These are phyloP conservation scores for Rhizophora apiculata DNA, from an alignment of 345 rosid genomes.

Conservation along the genomic window DNA sequence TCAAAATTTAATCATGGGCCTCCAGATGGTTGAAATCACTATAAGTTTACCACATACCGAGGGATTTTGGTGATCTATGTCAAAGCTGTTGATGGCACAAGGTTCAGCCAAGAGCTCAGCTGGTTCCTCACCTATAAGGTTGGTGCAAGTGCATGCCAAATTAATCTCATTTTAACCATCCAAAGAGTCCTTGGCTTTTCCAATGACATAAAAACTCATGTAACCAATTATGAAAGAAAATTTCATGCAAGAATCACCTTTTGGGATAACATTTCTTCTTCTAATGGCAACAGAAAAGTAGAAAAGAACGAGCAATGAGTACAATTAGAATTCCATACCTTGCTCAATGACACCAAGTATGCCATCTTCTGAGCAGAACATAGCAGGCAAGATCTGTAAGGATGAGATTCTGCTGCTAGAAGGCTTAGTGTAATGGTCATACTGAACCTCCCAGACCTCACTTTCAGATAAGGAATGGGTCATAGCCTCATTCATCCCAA, in stretches of 20 bases:
- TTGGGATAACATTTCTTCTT: background rate
- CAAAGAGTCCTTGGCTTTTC: background rate
- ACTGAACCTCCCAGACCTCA: slow-evolving; percentile 91
- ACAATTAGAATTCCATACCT: slow-evolving; percentile 42
- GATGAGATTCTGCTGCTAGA: slow-evolving; percentile 51
- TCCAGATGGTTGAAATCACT: slow-evolving; percentile 1
- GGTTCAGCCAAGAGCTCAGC: slow-evolving; percentile 79
- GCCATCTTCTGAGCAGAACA: slow-evolving; percentile 93
- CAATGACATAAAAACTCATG: background rate
- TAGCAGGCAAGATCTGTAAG: slow-evolving; percentile 67
- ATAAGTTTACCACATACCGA: slow-evolving; percentile 37
- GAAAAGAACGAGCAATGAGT: background rate
- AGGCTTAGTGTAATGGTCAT: slow-evolving; percentile 55
- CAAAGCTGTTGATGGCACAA: slow-evolving; percentile 90
- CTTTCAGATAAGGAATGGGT: slow-evolving; percentile 58
- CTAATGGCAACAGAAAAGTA: background rate
- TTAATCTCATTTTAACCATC: slow-evolving; percentile 6
- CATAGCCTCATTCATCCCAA: slow-evolving; percentile 34
- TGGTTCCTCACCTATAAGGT: slow-evolving; percentile 60
- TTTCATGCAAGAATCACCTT: background rate
- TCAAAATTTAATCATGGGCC: slow-evolving; percentile 5
- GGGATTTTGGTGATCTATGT: slow-evolving; percentile 74
- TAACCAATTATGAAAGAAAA: background rate
- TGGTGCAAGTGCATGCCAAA: background rate
- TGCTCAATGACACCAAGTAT: slow-evolving; percentile 74